Conservation (phyloP, 1,139 yeast genomes). For the Nakaseomyces kungkrabaensis region DNA sequence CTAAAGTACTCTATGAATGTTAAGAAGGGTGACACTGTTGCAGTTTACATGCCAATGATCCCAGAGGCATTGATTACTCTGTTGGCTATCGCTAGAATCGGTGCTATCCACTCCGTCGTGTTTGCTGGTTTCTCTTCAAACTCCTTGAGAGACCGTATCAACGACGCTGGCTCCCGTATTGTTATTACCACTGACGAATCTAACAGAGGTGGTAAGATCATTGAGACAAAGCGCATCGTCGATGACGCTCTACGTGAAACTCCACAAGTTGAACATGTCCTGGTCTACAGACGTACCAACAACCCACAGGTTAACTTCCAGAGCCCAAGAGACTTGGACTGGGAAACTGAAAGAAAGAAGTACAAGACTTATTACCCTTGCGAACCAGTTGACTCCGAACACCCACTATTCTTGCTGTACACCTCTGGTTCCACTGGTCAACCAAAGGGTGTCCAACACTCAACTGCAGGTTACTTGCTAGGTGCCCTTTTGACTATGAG, state of each 20-base stretch:
- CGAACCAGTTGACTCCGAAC: conserved; percentile 80
- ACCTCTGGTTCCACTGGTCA: conserved; percentile 97
- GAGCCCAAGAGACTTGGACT: conserved; percentile 61
- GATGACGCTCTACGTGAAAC: conserved; percentile 69
- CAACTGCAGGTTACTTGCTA: conserved; percentile 69
- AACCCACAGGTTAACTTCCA: conserved; percentile 55
- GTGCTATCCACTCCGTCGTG: conserved; percentile 76
- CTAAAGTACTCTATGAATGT: conserved; percentile 53
- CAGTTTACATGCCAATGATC: conserved; percentile 79
- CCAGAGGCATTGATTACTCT: conserved; percentile 70
- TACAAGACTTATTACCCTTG: conserved; percentile 78
- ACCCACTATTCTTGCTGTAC: conserved; percentile 85
- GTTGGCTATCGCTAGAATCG: conserved; percentile 66
- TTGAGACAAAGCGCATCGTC: conserved; percentile 73
- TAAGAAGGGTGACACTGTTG: conserved; percentile 74
- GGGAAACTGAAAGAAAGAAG: conserved; percentile 67
- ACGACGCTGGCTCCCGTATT: conserved; percentile 62
- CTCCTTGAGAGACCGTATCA: conserved; percentile 65
- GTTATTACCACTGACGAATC: conserved; percentile 78
- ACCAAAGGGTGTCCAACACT: conserved; percentile 93
- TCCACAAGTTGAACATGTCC: conserved; percentile 57
- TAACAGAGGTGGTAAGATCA: conserved; percentile 72
- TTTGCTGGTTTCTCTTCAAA: conserved; percentile 78
- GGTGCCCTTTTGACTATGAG: conserved; percentile 63
- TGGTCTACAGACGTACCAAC: conserved; percentile 68